Conservation (phyloP, 2,329 filamentous ascomycete genomes). For the Xylaria arbuscula region DNA sequence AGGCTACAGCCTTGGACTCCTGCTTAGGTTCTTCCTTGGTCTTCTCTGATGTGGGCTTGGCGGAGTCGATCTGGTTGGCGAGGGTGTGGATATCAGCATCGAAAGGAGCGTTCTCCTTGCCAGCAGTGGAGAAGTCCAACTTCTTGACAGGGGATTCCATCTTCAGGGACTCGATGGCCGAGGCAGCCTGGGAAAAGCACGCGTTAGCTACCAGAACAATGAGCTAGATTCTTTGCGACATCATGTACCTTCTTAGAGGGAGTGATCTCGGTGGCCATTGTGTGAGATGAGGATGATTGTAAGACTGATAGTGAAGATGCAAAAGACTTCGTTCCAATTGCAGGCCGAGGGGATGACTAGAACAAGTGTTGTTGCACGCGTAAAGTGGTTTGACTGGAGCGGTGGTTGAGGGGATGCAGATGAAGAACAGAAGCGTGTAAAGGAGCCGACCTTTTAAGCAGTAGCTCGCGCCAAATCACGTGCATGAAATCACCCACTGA, state of each 20-base stretch:
- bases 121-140: conserved; percentile 76
- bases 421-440: conserved; percentile 43
- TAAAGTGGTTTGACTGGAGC: conserved; percentile 35
- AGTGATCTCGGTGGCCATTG: conserved; percentile 81
- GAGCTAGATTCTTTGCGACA: conserved; percentile 35
- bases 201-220: conserved; percentile 39
- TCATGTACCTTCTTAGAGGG: conserved; percentile 67
- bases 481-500: conserved; percentile 37
- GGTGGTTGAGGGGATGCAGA: conserved; percentile 35
- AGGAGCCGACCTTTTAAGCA: conserved; percentile 45
- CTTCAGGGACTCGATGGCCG: conserved; percentile 87
- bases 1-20: conserved; percentile 55
- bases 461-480: conserved; percentile 46
- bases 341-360: conserved; percentile 14
- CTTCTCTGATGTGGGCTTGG: conserved; percentile 67
- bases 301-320: conserved; percentile 34
- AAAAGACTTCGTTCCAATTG: conserved; percentile 23
- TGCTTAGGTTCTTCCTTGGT: conserved; percentile 48
- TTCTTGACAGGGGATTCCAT: conserved; percentile 95
- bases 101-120: conserved; percentile 83
- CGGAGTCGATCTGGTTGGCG: conserved; percentile 68
- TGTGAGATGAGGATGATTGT: conserved; percentile 40
- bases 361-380: conserved; percentile 37
- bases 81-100: conserved; percentile 63
- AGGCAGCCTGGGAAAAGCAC: conserved; percentile 73